phyloP scores from a whole-genome alignment of 257 asterid genomes.

The Oldenlandia corymbosa region DNA sequence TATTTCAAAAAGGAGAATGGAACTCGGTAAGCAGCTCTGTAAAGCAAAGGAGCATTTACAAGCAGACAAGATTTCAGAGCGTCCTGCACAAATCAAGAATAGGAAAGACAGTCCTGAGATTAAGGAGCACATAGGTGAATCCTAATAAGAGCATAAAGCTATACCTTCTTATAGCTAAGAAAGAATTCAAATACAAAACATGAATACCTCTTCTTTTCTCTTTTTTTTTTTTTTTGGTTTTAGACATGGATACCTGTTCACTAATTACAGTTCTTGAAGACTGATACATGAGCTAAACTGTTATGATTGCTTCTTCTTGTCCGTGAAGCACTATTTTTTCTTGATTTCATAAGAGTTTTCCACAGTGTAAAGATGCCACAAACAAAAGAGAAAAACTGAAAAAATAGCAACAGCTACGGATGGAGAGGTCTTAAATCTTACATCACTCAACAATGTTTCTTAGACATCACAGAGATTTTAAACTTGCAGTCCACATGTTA shows the following conservation, averaged over 20 bases:
- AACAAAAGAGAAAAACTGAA: not conserved
- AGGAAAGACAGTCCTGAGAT: not conserved
- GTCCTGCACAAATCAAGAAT: conserved; percentile 38
- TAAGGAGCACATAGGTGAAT: not conserved
- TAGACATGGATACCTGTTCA: not conserved
- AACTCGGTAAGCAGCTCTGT: conserved; percentile 81
- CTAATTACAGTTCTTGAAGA: not conserved
- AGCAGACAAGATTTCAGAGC: conserved; percentile 73
- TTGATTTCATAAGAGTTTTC: not conserved
- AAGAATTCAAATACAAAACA: not conserved
- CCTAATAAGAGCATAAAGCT: not conserved
- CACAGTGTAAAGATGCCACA: not conserved
- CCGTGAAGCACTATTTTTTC: not conserved
- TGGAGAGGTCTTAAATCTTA: not conserved
- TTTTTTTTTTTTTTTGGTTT: too few species aligned
- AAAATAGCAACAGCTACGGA: too few species aligned
- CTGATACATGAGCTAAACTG: not conserved
- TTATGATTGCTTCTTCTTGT: not conserved
- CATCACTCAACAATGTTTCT: not conserved
- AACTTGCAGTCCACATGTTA: too few species aligned
- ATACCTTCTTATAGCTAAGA: not conserved
- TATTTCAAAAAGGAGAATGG: conserved; percentile 94
- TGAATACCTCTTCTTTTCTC: too few species aligned
- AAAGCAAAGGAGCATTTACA: conserved; percentile 95
- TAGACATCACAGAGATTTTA: too few species aligned